Evolutionary conservation across 306 rosid species (phyloP).

Genomic region (Dryas drummondii): DNA sequence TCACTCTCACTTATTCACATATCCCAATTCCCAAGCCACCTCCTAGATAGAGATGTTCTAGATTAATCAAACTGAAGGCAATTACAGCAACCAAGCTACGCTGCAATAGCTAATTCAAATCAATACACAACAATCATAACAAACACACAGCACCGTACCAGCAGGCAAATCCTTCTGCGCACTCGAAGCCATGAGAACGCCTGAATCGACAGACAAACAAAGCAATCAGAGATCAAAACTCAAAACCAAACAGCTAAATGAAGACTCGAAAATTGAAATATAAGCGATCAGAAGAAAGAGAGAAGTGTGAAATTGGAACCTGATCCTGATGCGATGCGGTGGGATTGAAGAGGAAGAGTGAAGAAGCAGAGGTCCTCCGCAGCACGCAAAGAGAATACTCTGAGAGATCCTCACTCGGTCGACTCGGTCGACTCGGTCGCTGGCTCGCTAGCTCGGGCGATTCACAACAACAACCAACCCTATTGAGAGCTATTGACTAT

Average conservation of each 20-base stretch:
- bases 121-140: background rate
- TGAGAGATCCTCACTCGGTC: conserved; percentile 3
- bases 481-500: background rate
- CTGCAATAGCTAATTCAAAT: background rate
- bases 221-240: background rate
- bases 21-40: conserved; percentile 4
- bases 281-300: background rate
- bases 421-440: background rate
- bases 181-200: conserved; percentile 58
- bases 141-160: conserved; percentile 39
- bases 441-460: background rate
- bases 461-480: background rate
- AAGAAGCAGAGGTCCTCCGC: conserved; percentile 11
- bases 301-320: conserved; percentile 21
- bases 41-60: background rate
- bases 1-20: background rate
- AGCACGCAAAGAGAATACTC: conserved; percentile 14
- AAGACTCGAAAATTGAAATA: background rate
- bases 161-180: conserved; percentile 57
- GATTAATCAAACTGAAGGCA: conserved; percentile 15
- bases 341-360: background rate
- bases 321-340: conserved; percentile 12
- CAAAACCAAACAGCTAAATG: background rate
- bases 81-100: background rate
- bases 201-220: conserved; percentile 36